phyloP scores from a whole-genome alignment of 2,329 filamentous ascomycete species.

The Colletotrichum godetiae region DNA sequence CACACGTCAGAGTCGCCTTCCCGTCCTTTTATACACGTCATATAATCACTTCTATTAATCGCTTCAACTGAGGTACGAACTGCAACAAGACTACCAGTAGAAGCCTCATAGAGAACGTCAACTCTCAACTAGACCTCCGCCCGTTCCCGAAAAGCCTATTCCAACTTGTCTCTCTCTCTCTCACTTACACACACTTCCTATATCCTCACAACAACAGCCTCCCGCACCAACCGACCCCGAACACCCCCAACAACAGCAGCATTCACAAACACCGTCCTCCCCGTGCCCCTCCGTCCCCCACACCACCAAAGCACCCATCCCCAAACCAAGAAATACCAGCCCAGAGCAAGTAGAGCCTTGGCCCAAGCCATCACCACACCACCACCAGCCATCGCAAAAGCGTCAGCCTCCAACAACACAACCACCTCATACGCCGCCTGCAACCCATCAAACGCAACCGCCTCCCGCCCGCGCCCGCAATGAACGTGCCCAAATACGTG shows the following conservation, averaged over 20 bases:
- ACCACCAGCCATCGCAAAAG: background rate
- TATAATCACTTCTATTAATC: too few species aligned
- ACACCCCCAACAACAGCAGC: conserved; percentile 15
- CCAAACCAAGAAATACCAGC: background rate
- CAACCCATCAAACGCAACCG: conserved; percentile 43
- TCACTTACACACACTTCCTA: background rate
- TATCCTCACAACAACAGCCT: conserved; percentile 19
- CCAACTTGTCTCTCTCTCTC: too few species aligned
- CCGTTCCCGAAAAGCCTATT: too few species aligned
- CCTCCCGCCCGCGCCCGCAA: conserved; percentile 46
- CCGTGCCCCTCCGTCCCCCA: background rate
- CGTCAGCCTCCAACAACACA: background rate
- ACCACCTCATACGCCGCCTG: conserved; percentile 41
- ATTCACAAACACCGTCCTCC: conserved; percentile 16
- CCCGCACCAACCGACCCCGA: background rate
- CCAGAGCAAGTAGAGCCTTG: background rate
- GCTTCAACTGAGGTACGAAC: too few species aligned
- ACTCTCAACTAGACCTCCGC: too few species aligned
- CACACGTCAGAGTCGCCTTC: too few species aligned
- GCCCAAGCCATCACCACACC: background rate
- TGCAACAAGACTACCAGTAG: too few species aligned
- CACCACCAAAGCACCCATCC: conserved; percentile 16
- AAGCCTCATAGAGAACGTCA: too few species aligned
- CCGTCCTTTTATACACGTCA: too few species aligned
- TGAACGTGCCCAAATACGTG: conserved; percentile 54